Conservation (phyloP, 148 eudicot species). For the Silene uniflora region DNA sequence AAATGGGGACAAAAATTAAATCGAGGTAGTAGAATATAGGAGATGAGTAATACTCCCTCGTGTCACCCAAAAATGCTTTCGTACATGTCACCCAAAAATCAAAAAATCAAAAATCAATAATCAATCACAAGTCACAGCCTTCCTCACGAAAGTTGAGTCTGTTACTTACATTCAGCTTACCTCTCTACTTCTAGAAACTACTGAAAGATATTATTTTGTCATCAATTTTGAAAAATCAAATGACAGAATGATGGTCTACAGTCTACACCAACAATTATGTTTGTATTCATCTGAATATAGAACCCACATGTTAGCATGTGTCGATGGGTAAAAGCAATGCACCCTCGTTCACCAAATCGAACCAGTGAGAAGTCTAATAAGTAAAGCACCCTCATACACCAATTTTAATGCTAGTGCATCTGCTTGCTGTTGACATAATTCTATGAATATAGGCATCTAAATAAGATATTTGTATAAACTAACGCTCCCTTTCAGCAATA, state of each 20-base stretch:
- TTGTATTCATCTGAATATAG: not conserved
- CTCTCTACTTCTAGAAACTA: not conserved
- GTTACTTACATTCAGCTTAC: slow-evolving; percentile 5
- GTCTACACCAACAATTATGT: not conserved
- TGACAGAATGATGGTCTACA: not conserved
- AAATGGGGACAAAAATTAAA: not conserved
- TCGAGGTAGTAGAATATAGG: not conserved
- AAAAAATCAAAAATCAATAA: not conserved
- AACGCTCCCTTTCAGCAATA: not conserved
- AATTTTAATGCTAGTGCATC: not conserved
- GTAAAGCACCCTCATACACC: not conserved
- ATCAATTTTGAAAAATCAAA: slow-evolving; percentile 2
- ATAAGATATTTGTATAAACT: not conserved
- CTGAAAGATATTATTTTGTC: not conserved
- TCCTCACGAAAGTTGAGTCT: not conserved
- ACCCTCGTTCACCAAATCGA: not conserved
- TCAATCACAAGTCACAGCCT: not conserved
- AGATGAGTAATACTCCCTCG: not conserved
- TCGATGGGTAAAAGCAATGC: not conserved
- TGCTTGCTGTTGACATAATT: not conserved
- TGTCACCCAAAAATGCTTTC: not conserved
- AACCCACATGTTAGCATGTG: not conserved
- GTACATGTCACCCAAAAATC: not conserved
- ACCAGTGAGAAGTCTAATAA: not conserved
- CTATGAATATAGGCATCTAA: not conserved